Percentiles rank a stretch among this genome's conserved stretches.
Evolutionary conservation across 768 basidiomycete genomes (phyloP).

Genomic region (Rhizopogon salebrosus): DNA sequence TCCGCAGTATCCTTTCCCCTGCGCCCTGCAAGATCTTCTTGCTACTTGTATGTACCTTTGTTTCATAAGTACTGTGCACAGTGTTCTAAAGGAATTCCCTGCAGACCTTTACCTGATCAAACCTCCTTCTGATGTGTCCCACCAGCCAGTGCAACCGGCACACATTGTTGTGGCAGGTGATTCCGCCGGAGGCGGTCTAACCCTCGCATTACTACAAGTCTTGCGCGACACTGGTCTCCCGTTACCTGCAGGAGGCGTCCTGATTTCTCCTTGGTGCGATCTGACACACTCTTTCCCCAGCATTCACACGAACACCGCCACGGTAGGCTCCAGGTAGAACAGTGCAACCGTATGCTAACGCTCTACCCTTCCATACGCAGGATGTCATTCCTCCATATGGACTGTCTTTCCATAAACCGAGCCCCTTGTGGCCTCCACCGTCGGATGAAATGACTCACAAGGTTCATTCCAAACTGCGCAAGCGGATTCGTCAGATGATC

Average conservation of each 20-base stretch:
- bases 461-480: slow-evolving; percentile 56
- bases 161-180: slow-evolving; percentile 87
- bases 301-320: slow-evolving; percentile 76
- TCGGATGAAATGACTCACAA: slow-evolving; percentile 53
- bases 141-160: slow-evolving; percentile 73
- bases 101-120: slow-evolving; percentile 82
- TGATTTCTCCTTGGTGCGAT: slow-evolving; percentile 92
- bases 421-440: slow-evolving; percentile 73
- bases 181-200: slow-evolving; percentile 89
- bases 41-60: slow-evolving; percentile 64
- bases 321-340: slow-evolving; percentile 41
- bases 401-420: slow-evolving; percentile 74
- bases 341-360: neutral
- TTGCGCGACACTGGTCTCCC: slow-evolving; percentile 83
- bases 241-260: slow-evolving; percentile 77
- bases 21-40: slow-evolving; percentile 82
- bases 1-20: slow-evolving; percentile 96
- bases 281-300: slow-evolving; percentile 95
- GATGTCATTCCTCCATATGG: slow-evolving; percentile 80
- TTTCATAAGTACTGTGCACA: neutral
- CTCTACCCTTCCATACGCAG: slow-evolving; percentile 29
- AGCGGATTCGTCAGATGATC: slow-evolving; percentile 55
- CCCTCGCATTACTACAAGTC: slow-evolving; percentile 77
- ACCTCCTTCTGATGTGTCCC: slow-evolving; percentile 77
- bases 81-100: neutral